Base-by-base conservation (phyloP, 2,329 filamentous ascomycete genomes). In the Alternaria ventricosa region DNA sequence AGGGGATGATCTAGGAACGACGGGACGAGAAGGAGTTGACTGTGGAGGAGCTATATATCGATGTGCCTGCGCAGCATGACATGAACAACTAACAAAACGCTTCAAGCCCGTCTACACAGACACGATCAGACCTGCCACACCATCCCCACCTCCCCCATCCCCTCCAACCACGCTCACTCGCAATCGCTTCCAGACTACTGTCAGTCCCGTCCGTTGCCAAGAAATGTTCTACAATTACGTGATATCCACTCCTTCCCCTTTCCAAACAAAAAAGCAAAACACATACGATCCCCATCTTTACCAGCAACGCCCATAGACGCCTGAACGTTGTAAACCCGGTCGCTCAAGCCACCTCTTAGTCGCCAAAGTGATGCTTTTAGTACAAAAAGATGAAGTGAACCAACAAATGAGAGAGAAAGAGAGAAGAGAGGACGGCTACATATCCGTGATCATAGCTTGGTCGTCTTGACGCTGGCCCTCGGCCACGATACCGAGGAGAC, bases 401-500 rank as follows among this genome's bases (percentile, higher is more conserved):
- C 10, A 12, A 46, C 28, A 57, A 50, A 30, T 18, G 33, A 55
- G 33, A 27, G 46, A 11, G 10, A 12, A 5, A 15, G n/a, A 12
- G 9, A 10, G 28, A 20, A 12, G 41, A 44, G 30, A 51, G 33
- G n/a, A 10, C 20, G 6, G 54, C 64, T 77, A 79, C 59, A 78
- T 70, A 47, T 78, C 76, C 20, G 75, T 78, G 51, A 78, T 71
- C 77, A 79, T 79, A 46, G 71, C 70, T 55, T 78, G 75, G 50
- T 78, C 76, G n/a, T 73, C 71, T 33, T 68, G 63, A 18, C 63
- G 65, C 55, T 71, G 70, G 4, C 68, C 69, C 28, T 78, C 75
- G 13, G 75, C 65, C 0, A 80, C 71, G 30, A 80, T 73, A 12
- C 73, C 76, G 2, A 80, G 76, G 7, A 80, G 67, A n/a, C 92